These are phyloP conservation scores for Boletus rubroflammeus DNA, from an alignment of 768 basidiomycete genomes.

Conservation along the genomic window DNA sequence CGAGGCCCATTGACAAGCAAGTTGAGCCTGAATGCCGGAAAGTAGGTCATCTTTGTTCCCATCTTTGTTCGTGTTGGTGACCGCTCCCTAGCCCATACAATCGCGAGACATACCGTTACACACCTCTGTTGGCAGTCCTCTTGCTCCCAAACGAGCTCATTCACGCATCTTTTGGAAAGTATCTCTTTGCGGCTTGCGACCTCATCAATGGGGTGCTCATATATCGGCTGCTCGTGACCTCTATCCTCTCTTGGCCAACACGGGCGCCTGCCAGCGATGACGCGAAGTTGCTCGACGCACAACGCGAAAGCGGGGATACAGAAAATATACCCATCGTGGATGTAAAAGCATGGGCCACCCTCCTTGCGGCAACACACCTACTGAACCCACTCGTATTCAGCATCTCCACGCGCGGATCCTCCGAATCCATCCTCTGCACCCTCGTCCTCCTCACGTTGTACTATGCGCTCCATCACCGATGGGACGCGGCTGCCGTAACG, in stretches of 20 bases:
- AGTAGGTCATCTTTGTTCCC: constrained; percentile 52
- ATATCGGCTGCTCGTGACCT: constrained; percentile 52
- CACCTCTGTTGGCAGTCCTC: constrained; percentile 83
- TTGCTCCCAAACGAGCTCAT: constrained; percentile 77
- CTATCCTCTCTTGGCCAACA: constrained; percentile 38
- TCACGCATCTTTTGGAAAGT: constrained; percentile 88
- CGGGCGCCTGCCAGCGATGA: background rate
- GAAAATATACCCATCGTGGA: background rate
- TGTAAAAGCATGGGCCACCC: constrained; percentile 38
- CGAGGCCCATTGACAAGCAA: constrained; percentile 52
- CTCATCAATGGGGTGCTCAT: constrained; percentile 75
- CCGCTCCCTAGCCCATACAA: constrained; percentile 68
- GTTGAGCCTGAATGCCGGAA: constrained; percentile 52
- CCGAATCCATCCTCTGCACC: constrained; percentile 81
- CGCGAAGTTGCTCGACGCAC: constrained; percentile 3
- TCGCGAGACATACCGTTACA: constrained; percentile 93
- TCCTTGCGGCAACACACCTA: constrained; percentile 72
- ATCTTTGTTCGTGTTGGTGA: background rate
- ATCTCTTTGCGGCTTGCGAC: constrained; percentile 81
- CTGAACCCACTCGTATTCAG: constrained; percentile 93
- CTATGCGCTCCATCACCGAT: constrained; percentile 51
- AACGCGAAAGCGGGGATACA: background rate
- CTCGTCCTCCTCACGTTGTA: constrained; percentile 72
- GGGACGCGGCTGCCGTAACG: constrained; percentile 64
- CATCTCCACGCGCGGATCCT: constrained; percentile 95